Percentiles rank a stretch among this genome's conserved stretches.
Evolutionary conservation across 192 early-diverging fungal genomes (phyloP).

Genomic region (Coemansia sp.): DNA sequence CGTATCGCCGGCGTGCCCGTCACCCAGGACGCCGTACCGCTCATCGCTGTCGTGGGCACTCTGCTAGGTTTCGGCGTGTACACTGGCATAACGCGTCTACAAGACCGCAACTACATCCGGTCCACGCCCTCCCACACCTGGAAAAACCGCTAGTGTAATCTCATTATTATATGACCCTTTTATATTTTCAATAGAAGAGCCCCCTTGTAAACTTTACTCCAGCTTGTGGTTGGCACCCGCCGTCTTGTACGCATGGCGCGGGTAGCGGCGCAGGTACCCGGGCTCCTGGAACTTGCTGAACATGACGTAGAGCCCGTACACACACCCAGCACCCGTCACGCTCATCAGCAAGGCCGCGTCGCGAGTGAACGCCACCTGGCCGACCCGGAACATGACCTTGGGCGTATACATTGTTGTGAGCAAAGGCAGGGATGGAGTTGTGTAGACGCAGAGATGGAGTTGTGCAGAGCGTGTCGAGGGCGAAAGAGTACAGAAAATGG

Average conservation of each 20-base stretch:
- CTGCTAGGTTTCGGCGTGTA: slow-evolving; percentile 30
- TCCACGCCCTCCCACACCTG: slow-evolving; percentile 4
- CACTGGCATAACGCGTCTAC: slow-evolving; percentile 35
- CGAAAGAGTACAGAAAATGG: too few species aligned
- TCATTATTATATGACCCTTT: too few species aligned
- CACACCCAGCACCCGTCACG: slow-evolving; percentile 38
- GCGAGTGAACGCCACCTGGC: slow-evolving; percentile 31
- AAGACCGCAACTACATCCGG: slow-evolving; percentile 35
- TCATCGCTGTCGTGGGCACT: slow-evolving; percentile 9
- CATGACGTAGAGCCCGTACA: slow-evolving; percentile 41
- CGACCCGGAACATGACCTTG: slow-evolving; percentile 37
- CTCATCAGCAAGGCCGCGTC: slow-evolving; percentile 35
- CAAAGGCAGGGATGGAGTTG: too few species aligned
- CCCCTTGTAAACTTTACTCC: not conserved
- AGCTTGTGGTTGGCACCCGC: not conserved
- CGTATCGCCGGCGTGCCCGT: slow-evolving; percentile 34
- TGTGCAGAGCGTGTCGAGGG: too few species aligned
- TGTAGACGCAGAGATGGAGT: too few species aligned
- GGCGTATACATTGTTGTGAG: slow-evolving; percentile 4
- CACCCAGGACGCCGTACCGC: slow-evolving; percentile 32
- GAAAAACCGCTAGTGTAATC: slow-evolving; percentile 10
- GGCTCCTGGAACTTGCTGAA: slow-evolving; percentile 48
- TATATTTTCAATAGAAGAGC: too few species aligned
- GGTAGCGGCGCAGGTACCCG: slow-evolving; percentile 34
- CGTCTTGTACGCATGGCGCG: slow-evolving; percentile 35